Conservation (phyloP, 352 stramenopile species). For the Globisporangium emineosum region DNA sequence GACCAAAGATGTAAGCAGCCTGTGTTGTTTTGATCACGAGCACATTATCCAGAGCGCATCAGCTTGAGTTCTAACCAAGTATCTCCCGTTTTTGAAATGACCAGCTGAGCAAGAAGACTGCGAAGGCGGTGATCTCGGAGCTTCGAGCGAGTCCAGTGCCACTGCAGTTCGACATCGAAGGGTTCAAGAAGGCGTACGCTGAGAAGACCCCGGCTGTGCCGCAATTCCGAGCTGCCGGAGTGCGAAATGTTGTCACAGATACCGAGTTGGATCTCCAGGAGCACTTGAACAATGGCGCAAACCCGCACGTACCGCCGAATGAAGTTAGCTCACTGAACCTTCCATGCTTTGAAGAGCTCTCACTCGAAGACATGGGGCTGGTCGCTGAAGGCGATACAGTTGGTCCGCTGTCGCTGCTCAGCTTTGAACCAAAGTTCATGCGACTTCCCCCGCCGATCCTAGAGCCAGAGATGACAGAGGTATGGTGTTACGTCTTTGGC, state of each 20-base stretch:
- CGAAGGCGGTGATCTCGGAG: constrained; percentile 65
- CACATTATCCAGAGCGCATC: background rate
- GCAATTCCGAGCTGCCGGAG: constrained; percentile 71
- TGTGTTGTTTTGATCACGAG: background rate
- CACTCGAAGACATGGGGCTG: constrained; percentile 70
- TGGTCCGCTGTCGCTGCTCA: constrained; percentile 71
- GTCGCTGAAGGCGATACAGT: constrained; percentile 28
- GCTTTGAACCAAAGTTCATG: constrained; percentile 89
- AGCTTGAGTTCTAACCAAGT: constrained; percentile 14
- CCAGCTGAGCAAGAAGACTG: constrained; percentile 64
- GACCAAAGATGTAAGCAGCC: constrained; percentile 43
- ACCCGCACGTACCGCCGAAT: constrained; percentile 61
- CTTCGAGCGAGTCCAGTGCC: constrained; percentile 51
- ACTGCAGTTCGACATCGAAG: constrained; percentile 59
- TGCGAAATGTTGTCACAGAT: constrained; percentile 78
- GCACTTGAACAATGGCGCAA: constrained; percentile 76
- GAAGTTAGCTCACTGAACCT: constrained; percentile 69
- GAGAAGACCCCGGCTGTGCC: constrained; percentile 75
- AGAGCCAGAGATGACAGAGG: constrained; percentile 82
- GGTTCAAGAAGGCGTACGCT: constrained; percentile 60
- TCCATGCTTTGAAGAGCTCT: constrained; percentile 68
- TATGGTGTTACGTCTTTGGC: background rate
- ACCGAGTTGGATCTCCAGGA: constrained; percentile 81
- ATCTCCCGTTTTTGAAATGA: background rate
- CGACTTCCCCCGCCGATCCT: constrained; percentile 79